phyloP scores from a whole-genome alignment of 208 protist genomes.

The Leishmania lainsoni region DNA sequence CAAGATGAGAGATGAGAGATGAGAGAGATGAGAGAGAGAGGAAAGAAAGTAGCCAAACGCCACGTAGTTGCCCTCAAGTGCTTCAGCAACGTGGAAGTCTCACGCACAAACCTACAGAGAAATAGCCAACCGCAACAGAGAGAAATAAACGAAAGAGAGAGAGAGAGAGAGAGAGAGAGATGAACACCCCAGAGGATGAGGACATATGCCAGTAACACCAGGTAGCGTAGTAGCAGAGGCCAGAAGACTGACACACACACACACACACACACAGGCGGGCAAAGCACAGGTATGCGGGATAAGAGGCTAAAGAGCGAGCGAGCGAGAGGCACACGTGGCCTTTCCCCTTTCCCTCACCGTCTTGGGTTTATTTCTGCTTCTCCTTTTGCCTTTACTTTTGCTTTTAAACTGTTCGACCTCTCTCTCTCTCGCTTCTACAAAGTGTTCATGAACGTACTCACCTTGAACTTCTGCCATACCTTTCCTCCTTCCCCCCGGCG shows the following conservation, averaged over 20 bases:
- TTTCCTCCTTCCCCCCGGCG: background rate
- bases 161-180: background rate
- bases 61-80: background rate
- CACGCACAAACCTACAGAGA: background rate
- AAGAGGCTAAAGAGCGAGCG: background rate
- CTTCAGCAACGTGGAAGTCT: background rate
- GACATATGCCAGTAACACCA: background rate
- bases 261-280: background rate
- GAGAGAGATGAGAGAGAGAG: constrained; percentile 14
- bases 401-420: background rate
- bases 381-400: background rate
- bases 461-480: background rate
- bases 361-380: too few species aligned
- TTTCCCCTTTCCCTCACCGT: too few species aligned
- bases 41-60: background rate
- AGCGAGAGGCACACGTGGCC: background rate
- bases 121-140: background rate
- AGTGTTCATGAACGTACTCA: background rate
- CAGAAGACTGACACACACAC: background rate
- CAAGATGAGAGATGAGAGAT: constrained; percentile 7
- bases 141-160: background rate
- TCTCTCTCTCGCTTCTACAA: background rate
- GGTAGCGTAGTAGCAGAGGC: background rate
- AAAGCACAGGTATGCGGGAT: too few species aligned
- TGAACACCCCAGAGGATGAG: too few species aligned